These are phyloP conservation scores for Astrephomene gubernaculifera DNA, from an alignment of 139 green algal species.

Conservation along the genomic window DNA sequence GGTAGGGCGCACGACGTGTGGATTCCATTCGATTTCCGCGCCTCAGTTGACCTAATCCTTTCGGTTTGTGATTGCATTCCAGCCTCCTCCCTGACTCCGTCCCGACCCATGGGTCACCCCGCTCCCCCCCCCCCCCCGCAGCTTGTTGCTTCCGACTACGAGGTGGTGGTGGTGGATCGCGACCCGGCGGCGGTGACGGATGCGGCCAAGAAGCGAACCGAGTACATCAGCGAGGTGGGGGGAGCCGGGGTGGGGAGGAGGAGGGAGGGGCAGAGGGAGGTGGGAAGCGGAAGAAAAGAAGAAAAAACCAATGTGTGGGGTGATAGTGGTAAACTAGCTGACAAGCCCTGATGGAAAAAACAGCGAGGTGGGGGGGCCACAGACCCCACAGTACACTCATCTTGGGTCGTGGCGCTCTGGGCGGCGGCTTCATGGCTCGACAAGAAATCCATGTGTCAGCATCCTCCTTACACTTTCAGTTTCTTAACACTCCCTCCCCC, in stretches of 20 bases:
- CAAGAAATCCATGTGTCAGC: background rate
- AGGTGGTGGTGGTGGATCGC: constrained; percentile 71
- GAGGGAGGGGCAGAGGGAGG: background rate
- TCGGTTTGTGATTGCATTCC: too few relatives aligned
- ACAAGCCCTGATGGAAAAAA: too few relatives aligned
- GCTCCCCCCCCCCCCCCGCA: constrained; percentile 46
- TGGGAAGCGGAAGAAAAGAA: too few relatives aligned
- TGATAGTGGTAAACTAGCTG: too few relatives aligned
- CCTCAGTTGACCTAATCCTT: too few relatives aligned
- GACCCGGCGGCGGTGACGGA: constrained; percentile 49
- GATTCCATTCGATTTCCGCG: too few relatives aligned
- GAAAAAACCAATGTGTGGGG: too few relatives aligned
- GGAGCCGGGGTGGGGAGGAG: constrained; percentile 67
- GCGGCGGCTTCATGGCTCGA: too few relatives aligned
- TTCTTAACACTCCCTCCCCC: background rate
- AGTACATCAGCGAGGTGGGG: constrained; percentile 85
- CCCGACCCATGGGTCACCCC: too few relatives aligned
- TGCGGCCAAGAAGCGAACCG: constrained; percentile 70
- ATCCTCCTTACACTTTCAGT: background rate
- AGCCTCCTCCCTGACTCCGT: background rate
- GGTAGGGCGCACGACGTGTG: constrained; percentile 5
- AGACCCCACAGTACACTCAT: too few relatives aligned
- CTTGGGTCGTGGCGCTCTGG: too few relatives aligned
- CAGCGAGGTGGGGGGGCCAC: too few relatives aligned
- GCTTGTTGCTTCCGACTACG: constrained; percentile 83